phyloP scores from a whole-genome alignment of 331 rosid species.

The Quercus tomentella region DNA sequence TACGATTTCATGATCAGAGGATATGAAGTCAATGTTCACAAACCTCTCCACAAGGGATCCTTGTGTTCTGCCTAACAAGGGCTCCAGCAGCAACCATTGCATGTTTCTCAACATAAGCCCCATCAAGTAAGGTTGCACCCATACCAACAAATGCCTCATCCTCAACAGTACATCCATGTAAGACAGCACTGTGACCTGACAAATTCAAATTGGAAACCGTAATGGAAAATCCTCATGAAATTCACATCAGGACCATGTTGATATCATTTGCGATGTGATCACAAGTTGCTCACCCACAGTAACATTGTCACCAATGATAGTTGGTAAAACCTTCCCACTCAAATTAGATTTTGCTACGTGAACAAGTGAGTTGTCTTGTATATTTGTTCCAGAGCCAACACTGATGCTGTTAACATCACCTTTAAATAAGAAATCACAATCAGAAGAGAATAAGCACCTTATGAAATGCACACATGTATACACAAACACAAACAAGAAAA shows the following conservation, averaged over 20 bases:
- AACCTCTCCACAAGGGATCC: constrained; percentile 95
- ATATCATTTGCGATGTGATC: constrained; percentile 12
- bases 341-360: constrained; percentile 88
- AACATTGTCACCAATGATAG: constrained; percentile 68
- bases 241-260: constrained; percentile 11
- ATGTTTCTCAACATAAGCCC: constrained; percentile 78
- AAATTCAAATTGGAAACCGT: constrained; percentile 14
- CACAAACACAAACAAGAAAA: background rate
- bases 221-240: constrained; percentile 10
- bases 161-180: constrained; percentile 93
- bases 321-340: constrained; percentile 91
- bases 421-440: constrained; percentile 20
- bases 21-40: constrained; percentile 8
- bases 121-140: constrained; percentile 96
- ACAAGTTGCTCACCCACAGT: constrained; percentile 73
- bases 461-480: background rate
- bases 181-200: constrained; percentile 84
- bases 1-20: background rate
- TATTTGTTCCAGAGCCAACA: constrained; percentile 85
- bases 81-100: constrained; percentile 99
- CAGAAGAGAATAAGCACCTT: constrained; percentile 4
- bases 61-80: constrained; percentile 85
- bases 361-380: constrained; percentile 91
- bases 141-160: constrained; percentile 97
- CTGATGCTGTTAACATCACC: constrained; percentile 60